Evolutionary conservation across 2,329 filamentous ascomycete species (phyloP).

Genomic region (Talaromyces sp.): DNA sequence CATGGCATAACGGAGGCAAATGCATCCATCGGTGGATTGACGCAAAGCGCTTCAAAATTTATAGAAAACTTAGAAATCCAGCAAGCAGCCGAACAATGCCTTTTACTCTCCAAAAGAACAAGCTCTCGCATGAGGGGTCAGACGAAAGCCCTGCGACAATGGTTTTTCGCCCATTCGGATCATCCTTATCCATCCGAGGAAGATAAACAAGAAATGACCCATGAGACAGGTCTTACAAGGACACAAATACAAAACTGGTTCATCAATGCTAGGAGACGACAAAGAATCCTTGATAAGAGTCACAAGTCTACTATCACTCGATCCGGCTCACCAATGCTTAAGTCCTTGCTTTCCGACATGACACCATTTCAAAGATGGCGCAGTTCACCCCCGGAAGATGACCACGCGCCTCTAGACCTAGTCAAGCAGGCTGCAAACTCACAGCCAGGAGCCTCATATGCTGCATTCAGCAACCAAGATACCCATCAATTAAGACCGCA

Average conservation of each 20-base stretch:
- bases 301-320: conserved; percentile 31
- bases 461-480: neutral
- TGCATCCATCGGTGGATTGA: too few relatives aligned
- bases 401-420: neutral
- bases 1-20: conserved; percentile 49
- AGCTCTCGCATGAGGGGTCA: conserved; percentile 16
- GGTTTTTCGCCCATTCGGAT: conserved; percentile 49
- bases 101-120: conserved; percentile 21
- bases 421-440: neutral
- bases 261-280: conserved; percentile 51
- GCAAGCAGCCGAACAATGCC: neutral
- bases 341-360: conserved; percentile 32
- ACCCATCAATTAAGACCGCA: too few relatives aligned
- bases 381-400: neutral
- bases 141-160: conserved; percentile 46
- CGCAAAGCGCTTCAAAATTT: neutral
- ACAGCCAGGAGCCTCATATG: conserved; percentile 14
- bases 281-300: conserved; percentile 37
- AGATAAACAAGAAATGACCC: conserved; percentile 43
- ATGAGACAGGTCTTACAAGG: conserved; percentile 48
- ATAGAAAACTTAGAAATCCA: neutral
- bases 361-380: conserved; percentile 8
- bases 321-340: conserved; percentile 41
- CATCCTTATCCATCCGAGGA: conserved; percentile 52
- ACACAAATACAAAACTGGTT: conserved; percentile 54